A percentile compares a stretch with the other conserved stretches of the same genome.
Evolutionary conservation across 108 stramenopile species (phyloP).

Genomic region (Skeletonema potamos): DNA sequence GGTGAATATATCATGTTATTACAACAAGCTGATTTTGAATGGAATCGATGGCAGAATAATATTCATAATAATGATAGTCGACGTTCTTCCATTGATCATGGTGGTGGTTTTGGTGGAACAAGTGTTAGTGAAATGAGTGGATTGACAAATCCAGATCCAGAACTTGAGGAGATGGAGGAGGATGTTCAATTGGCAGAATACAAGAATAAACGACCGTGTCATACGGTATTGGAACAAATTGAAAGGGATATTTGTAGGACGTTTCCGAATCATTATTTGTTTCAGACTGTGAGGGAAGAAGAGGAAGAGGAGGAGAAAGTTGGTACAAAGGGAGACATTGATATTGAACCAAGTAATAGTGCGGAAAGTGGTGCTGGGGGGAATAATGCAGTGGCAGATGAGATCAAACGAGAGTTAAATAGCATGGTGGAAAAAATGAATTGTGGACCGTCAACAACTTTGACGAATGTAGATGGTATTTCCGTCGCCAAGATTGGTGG

Average conservation of each 20-base stretch:
- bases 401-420: slow-evolving; percentile 19
- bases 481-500: not conserved
- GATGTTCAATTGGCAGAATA: not conserved
- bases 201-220: not conserved
- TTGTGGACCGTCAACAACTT: not conserved
- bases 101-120: not conserved
- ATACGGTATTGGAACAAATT: slow-evolving; percentile 53
- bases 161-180: too few species aligned
- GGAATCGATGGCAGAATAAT: not conserved
- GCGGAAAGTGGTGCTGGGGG: not conserved
- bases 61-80: too few species aligned
- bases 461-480: not conserved
- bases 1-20: slow-evolving; percentile 17
- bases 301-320: slow-evolving; percentile 4
- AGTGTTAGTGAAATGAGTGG: not conserved
- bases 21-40: slow-evolving; percentile 9
- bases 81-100: not conserved
- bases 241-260: slow-evolving; percentile 85
- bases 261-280: slow-evolving; percentile 81
- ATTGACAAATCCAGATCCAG: too few species aligned
- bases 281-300: slow-evolving; percentile 41
- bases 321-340: too few species aligned
- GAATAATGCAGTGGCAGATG: slow-evolving; percentile 2
- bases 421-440: not conserved
- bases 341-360: not conserved